Evolutionary conservation across 768 basidiomycete genomes (phyloP), one percentile per base, ranked within the genome.

Genomic region (Antrodiella citrinella): DNA sequence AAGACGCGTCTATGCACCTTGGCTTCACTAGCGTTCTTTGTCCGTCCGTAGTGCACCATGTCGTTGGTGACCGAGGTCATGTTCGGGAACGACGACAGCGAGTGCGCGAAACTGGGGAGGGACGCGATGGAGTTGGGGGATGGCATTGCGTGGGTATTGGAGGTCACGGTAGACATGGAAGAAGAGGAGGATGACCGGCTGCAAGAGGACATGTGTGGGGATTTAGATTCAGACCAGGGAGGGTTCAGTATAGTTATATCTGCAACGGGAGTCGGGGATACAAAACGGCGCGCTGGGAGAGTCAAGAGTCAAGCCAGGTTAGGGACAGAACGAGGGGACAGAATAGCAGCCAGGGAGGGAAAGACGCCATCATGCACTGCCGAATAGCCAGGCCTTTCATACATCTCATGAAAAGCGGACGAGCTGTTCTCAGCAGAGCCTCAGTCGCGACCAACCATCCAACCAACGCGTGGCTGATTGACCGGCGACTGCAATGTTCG

Each of bases 51-150:
- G 58, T 60, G 55, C 24, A 64, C 58, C 62, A 64, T 64, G 54
- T 64, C 62, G 51, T 53, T 59, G 35, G 59, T 52, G 39, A 64
- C 60, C 20, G 54, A 20, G 48, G 62, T 64, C 60, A 64, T 62
- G 20, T 51, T 60, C 19, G 62, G 60, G 57, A 64, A 59, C 19
- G 58, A 43, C 4, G 62, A 62, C 40, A 64, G 56, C 48, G 62
- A 62, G 51, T 64, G 62, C 38, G 62, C 54, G 52, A 64, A 56
- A 52, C 60, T 62, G 15, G 62, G 62, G 2, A 64, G 50, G 4
- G 62, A 51, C 2, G 62, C 56, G 53, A 64, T 64, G 44, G 52
- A 40, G 2, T 48, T 35, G 26, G 44, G 42, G 11, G 44, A 24
- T n/a, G 42, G 47, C 45, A 20, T 45, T 18, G 41, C 15, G 20